Percentiles rank a stretch among this genome's conserved stretches.
These are phyloP conservation scores for Pseudognaphalium luteoalbum DNA, from an alignment of 129 eudicot species.

Conservation along the genomic window DNA sequence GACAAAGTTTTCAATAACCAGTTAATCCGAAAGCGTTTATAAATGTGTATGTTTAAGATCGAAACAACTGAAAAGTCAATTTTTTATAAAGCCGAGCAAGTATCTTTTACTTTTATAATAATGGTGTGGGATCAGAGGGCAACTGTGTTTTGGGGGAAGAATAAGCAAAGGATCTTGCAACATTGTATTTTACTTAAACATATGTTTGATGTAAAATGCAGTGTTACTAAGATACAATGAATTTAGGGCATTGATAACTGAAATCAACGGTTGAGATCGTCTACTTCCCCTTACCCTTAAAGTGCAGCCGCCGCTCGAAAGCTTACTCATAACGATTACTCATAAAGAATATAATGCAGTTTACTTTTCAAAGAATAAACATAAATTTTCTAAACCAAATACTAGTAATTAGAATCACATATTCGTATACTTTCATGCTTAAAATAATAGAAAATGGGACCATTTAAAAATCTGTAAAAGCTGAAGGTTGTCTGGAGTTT, in stretches of 20 bases:
- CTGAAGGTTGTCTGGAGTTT: conserved; percentile 42
- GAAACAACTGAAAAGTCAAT: not conserved
- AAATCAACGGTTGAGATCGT: too few species aligned
- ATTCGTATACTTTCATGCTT: not conserved
- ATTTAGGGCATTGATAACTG: too few species aligned
- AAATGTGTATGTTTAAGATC: not conserved
- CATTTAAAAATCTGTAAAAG: conserved; percentile 36
- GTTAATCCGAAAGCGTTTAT: not conserved
- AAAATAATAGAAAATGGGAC: conserved; percentile 26
- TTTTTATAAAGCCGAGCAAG: too few species aligned
- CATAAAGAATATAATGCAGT: not conserved
- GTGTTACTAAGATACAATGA: too few species aligned
- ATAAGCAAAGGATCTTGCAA: too few species aligned
- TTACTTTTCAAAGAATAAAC: not conserved
- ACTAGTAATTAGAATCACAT: not conserved
- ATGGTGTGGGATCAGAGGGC: too few species aligned
- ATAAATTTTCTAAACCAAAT: not conserved
- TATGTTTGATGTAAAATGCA: too few species aligned
- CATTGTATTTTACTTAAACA: too few species aligned
- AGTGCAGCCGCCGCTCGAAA: too few species aligned
- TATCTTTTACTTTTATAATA: not conserved
- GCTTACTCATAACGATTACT: too few species aligned
- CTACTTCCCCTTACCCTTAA: too few species aligned
- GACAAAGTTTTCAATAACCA: not conserved
- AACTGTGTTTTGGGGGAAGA: too few species aligned